Evolutionary conservation across 2,329 filamentous ascomycete genomes (phyloP).

Genomic region (Lecanicillium sp.): DNA sequence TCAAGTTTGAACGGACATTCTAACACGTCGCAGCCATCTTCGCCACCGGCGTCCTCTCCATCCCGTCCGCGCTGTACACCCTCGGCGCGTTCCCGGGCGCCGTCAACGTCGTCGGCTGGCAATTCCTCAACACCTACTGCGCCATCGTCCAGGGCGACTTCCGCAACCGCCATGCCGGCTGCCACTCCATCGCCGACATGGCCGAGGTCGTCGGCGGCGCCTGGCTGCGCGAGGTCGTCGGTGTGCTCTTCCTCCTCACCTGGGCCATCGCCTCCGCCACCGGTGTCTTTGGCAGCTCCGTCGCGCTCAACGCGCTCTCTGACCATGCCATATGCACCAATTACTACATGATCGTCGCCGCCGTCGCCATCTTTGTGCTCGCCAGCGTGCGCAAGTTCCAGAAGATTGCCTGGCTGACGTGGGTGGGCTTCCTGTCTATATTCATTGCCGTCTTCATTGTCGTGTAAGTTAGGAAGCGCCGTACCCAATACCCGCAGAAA

Average conservation of each 20-base stretch:
- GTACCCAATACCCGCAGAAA: not conserved
- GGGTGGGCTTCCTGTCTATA: slow-evolving; percentile 53
- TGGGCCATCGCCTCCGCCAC: slow-evolving; percentile 51
- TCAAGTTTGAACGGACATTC: no score
- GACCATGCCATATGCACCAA: slow-evolving; percentile 54
- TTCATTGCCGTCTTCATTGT: slow-evolving; percentile 53
- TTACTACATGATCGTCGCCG: slow-evolving; percentile 49
- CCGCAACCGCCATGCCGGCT: slow-evolving; percentile 31
- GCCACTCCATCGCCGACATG: slow-evolving; percentile 48
- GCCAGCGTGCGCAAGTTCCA: slow-evolving; percentile 53
- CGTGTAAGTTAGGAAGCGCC: slow-evolving; percentile 30
- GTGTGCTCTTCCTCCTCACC: slow-evolving; percentile 50
- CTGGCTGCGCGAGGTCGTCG: slow-evolving; percentile 46
- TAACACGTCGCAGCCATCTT: slow-evolving; percentile 33
- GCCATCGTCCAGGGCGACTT: slow-evolving; percentile 36
- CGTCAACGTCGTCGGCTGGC: slow-evolving; percentile 37
- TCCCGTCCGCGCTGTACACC: slow-evolving; percentile 36
- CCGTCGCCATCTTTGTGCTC: slow-evolving; percentile 40
- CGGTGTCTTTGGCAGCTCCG: slow-evolving; percentile 54
- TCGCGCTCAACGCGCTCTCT: slow-evolving; percentile 54
- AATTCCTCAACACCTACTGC: slow-evolving; percentile 34
- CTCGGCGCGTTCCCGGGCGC: slow-evolving; percentile 38
- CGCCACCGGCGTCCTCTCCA: slow-evolving; percentile 36
- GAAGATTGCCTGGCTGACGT: slow-evolving; percentile 57
- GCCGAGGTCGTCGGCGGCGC: slow-evolving; percentile 48